Conservation (phyloP, 768 basidiomycete species). For the Mycena galopus region DNA sequence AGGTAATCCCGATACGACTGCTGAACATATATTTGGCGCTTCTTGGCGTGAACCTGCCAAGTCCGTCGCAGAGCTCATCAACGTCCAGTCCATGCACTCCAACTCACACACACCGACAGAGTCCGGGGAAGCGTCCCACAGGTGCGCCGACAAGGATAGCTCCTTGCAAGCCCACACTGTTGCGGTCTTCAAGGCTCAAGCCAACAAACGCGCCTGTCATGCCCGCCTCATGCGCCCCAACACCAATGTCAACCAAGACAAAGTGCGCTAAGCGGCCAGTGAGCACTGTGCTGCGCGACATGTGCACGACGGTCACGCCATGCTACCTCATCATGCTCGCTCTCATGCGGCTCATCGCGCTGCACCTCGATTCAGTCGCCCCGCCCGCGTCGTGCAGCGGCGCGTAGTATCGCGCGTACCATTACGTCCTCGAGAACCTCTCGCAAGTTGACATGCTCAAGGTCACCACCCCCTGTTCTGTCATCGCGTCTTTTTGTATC, state of each 20-base stretch:
- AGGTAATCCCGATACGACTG: not conserved
- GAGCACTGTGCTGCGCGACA: constrained; percentile 9
- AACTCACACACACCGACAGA: not conserved
- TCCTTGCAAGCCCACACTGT: not conserved
- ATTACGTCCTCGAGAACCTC: not conserved
- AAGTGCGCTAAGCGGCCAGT: not conserved
- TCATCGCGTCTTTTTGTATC: too few relatives aligned
- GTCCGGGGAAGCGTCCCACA: not conserved
- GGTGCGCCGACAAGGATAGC: not conserved
- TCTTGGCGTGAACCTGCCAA: constrained; percentile 4
- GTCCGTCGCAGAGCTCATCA: not conserved
- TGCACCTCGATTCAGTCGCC: not conserved
- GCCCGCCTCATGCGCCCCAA: not conserved
- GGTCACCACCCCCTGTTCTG: constrained; percentile 18
- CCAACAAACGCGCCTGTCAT: not conserved
- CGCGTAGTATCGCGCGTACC: not conserved
- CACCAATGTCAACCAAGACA: not conserved
- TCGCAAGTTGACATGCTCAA: constrained; percentile 9
- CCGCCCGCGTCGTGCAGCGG: not conserved
- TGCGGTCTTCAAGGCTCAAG: not conserved
- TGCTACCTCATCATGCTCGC: constrained; percentile 29
- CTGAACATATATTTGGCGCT: not conserved
- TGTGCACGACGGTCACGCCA: constrained; percentile 14
- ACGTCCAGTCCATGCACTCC: not conserved
- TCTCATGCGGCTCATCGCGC: constrained; percentile 19